Evolutionary conservation across 1,284 basidiomycete species (phyloP), one percentile per base, ranked within the genome.

Genomic region (Ceratobasidium theobromae): DNA sequence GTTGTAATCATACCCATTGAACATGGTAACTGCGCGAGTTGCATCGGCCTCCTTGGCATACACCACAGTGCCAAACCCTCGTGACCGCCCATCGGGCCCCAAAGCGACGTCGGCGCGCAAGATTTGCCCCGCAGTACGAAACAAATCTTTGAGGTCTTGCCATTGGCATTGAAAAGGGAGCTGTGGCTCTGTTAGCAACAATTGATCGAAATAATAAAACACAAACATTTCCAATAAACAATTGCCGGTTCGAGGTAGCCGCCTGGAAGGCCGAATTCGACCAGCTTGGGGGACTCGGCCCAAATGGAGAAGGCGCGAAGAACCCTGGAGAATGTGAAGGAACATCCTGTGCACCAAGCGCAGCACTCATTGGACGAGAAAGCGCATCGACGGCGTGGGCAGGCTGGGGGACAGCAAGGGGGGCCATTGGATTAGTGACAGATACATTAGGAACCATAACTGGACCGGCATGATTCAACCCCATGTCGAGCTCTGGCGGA

Each of bases 101-200:
- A 93, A 81, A 1, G 91, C 91, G 1, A 97, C 92, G 73, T 97
- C 93, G 8, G 92, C 94, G 18, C 94, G 86, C 30, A 93, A 79
- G 55, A 98, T 89, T 16, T 89, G 87, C 8, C 93, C 94, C 1
- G 90, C 90, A 71, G 91, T 86, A 11, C 94, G 84, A 75, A 96
- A 94, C 2, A 96, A 82, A 73, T 97, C 94, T 76, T 96, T 96
- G 67, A 98, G 82, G 73, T 97, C 94, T 77, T 98, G 96, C 96
- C 96, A 99, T 79, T 97, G 95, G 73, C 92, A 91, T 71, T 95
- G 90, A 77, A 96, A 91, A 0, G 95, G 95, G n/a, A 98, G 83
- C 92, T 97, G 74, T 52, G 25, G 33, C 1, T 58, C 23, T 66
- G 58, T 60, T 33, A 69, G 60, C 30, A 1, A 16, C 53, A 40